Conservation (phyloP, 345 rosid species). For the Noccaea bulbosa region DNA sequence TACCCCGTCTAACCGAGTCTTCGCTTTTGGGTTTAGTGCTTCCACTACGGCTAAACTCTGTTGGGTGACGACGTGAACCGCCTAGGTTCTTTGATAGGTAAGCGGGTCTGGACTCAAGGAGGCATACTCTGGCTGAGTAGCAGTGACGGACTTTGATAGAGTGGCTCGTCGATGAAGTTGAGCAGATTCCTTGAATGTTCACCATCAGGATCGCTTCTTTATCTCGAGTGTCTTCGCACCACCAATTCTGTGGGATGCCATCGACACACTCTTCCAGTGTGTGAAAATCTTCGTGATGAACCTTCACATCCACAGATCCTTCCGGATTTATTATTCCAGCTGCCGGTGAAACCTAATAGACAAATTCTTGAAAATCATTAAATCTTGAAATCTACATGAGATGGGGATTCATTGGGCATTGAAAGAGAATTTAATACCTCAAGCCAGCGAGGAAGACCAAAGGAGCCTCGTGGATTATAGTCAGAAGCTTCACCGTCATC, state of each 20-base stretch:
- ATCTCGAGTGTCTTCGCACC: slow-evolving; percentile 90
- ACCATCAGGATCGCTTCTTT: slow-evolving; percentile 73
- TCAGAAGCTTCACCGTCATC: slow-evolving; percentile 64
- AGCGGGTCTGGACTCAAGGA: slow-evolving; percentile 39
- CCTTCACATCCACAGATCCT: slow-evolving; percentile 55
- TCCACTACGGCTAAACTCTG: slow-evolving; percentile 37
- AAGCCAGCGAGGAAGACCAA: slow-evolving; percentile 91
- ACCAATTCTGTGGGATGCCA: slow-evolving; percentile 89
- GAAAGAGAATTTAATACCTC: slow-evolving; percentile 60
- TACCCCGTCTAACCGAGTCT: slow-evolving; percentile 38
- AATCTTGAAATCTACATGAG: slow-evolving; percentile 15
- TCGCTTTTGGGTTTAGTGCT: slow-evolving; percentile 29
- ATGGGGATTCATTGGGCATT: not conserved
- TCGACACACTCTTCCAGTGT: slow-evolving; percentile 77
- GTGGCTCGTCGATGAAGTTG: slow-evolving; percentile 58
- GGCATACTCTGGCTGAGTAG: slow-evolving; percentile 59
- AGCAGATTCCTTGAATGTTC: slow-evolving; percentile 61
- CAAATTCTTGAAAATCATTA: not conserved
- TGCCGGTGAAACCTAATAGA: slow-evolving; percentile 67
- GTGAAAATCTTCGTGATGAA: slow-evolving; percentile 83
- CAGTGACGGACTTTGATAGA: slow-evolving; percentile 65
- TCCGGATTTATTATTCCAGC: slow-evolving; percentile 77
- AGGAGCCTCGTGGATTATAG: slow-evolving; percentile 65
- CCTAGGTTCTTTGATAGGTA: slow-evolving; percentile 44
- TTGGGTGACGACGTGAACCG: slow-evolving; percentile 40